Evolutionary conservation across 805 yeast species (phyloP), one percentile per base, ranked within the genome.

Genomic region (Ogataea ganodermae): DNA sequence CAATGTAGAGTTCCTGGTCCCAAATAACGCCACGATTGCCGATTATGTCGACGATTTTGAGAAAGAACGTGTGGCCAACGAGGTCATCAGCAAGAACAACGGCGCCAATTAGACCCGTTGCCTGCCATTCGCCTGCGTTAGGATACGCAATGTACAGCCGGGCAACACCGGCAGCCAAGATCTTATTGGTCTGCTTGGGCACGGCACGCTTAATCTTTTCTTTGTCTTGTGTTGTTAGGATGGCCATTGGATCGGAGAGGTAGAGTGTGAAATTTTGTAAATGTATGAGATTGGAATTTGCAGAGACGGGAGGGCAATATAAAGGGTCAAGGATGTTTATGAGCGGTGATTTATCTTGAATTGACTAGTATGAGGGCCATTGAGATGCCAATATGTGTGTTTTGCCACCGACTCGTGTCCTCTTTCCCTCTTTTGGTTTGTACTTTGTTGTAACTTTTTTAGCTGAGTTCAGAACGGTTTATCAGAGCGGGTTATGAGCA

Each of bases 1-100:
- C 85, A 10, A 89, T 83, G 60, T 88, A 92, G 41, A 94, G 68
- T 67, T 94, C 99, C 67, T 94, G 99, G 66, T 94, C 99, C 99
- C 99, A 94, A 0, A 94, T 55, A 0, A 94, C 96, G 28, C 98
- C 98, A 35, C 86, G 73, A 51, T 81, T 78, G 6, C 95, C 96
- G 31, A 73, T 61, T 26, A 92, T 81, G 61, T 94, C 99, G 6
- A 94, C 95, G 44, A 94, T 64, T 65, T 94, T 94, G 38, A 94
- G 74, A 65, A 90, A 94, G 61, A 88, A 90, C 0, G 97, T 89
- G 66, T 92, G 92, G 2, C 98, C 98, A 1, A 94, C 96, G 10
- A 88, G 68, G 66, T 94, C 99, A 65, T 94, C 96, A 16, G 87
- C 96, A 6, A 94, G 68, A 1, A 82, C 85, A 14, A 91, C 67